Evolutionary conservation across 2,329 filamentous ascomycete species (phyloP).

Genomic region (Verticillium isaacii): DNA sequence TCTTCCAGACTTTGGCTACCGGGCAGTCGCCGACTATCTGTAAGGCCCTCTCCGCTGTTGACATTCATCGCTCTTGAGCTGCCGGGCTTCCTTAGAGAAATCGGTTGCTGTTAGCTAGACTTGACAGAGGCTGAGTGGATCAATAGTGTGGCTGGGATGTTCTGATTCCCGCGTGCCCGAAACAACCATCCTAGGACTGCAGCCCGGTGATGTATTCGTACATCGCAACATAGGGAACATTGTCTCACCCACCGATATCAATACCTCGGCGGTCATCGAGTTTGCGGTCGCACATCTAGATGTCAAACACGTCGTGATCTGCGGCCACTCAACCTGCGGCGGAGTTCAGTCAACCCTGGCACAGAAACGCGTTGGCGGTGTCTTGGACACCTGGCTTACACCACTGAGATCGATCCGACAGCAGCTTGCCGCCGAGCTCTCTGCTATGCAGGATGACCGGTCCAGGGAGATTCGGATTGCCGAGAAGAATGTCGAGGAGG

Average conservation of each 20-base stretch:
- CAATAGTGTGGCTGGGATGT: constrained; percentile 77
- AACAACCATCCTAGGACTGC: constrained; percentile 71
- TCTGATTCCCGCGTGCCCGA: constrained; percentile 82
- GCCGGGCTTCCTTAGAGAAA: not conserved
- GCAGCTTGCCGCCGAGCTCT: constrained; percentile 50
- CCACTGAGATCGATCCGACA: constrained; percentile 41
- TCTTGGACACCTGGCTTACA: constrained; percentile 51
- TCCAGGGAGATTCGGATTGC: constrained; percentile 58
- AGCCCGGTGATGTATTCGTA: constrained; percentile 81
- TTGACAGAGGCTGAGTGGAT: not conserved
- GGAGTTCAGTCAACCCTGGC: constrained; percentile 57
- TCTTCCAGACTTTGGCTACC: constrained; percentile 63
- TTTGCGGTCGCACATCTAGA: constrained; percentile 71
- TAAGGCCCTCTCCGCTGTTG: constrained; percentile 27
- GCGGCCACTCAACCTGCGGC: constrained; percentile 64
- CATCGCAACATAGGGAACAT: constrained; percentile 91
- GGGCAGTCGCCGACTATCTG: constrained; percentile 63
- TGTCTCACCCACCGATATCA: constrained; percentile 69
- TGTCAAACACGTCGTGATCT: constrained; percentile 66
- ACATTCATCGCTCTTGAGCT: not conserved
- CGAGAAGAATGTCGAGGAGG: constrained; percentile 70
- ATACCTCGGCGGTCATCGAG: constrained; percentile 70
- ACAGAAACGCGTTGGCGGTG: constrained; percentile 42
- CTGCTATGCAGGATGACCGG: constrained; percentile 45
- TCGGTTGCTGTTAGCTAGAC: not conserved